Evolutionary conservation across 345 rosid genomes (phyloP).

Genomic region (Turritis glabra): DNA sequence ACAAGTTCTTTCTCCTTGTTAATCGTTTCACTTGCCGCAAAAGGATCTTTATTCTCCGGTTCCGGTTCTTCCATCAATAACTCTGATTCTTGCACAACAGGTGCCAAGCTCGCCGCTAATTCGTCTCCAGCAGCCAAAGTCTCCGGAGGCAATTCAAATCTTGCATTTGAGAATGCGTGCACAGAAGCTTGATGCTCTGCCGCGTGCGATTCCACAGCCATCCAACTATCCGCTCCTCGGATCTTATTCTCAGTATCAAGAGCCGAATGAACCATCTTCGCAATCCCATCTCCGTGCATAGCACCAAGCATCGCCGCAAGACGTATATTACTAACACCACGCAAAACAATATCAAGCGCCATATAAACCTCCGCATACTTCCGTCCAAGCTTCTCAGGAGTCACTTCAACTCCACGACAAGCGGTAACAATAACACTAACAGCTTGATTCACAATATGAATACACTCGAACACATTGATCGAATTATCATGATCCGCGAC

Average conservation of each 20-base stretch:
- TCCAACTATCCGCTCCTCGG: constrained; percentile 93
- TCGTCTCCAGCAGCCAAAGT: constrained; percentile 83
- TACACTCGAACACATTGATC: constrained; percentile 91
- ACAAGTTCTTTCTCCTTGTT: constrained; percentile 78
- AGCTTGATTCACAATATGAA: constrained; percentile 92
- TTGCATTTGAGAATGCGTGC: constrained; percentile 58
- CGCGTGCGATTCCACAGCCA: constrained; percentile 54
- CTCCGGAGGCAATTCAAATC: constrained; percentile 82
- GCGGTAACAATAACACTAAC: constrained; percentile 95
- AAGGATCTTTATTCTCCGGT: constrained; percentile 74
- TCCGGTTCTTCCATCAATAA: constrained; percentile 62
- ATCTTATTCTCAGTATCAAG: constrained; percentile 87
- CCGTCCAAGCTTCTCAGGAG: constrained; percentile 89
- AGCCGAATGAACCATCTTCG: constrained; percentile 97
- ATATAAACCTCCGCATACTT: constrained; percentile 96
- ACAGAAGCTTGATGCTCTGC: constrained; percentile 67
- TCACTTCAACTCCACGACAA: constrained; percentile 98
- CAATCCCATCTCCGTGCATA: constrained; percentile 97
- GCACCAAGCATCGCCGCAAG: constrained; percentile 91
- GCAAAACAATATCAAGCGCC: constrained; percentile 94
- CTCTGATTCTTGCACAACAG: constrained; percentile 53
- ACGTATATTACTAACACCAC: constrained; percentile 87
- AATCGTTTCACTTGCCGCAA: constrained; percentile 76
- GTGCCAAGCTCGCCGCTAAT: constrained; percentile 61
- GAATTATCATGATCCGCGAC: constrained; percentile 87